These are phyloP conservation scores for Ampelomyces quisqualis DNA, from an alignment of 2,329 filamentous ascomycete genomes.

Conservation along the genomic window DNA sequence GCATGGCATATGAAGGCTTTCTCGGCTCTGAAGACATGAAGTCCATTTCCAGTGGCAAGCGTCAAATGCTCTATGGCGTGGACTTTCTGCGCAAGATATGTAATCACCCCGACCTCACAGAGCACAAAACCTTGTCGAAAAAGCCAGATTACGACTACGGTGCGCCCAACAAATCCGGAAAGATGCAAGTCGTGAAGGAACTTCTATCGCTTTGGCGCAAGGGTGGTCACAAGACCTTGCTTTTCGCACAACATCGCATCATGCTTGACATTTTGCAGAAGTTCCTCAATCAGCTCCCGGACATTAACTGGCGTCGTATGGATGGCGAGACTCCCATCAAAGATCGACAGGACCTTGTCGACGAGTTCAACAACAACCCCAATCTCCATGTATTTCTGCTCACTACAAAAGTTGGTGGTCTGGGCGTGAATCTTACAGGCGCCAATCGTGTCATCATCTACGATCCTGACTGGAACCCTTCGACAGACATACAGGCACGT, in stretches of 20 bases:
- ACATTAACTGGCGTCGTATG: conserved; percentile 82
- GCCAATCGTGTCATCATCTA: conserved; percentile 97
- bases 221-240: conserved; percentile 87
- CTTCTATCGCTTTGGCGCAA: conserved; percentile 86
- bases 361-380: conserved; percentile 83
- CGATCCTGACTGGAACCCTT: conserved; percentile 98
- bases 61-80: conserved; percentile 84
- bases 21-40: conserved; percentile 80
- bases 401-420: conserved; percentile 90
- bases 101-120: conserved; percentile 89
- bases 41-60: conserved; percentile 72
- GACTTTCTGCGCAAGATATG: conserved; percentile 94
- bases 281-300: conserved; percentile 67
- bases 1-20: conserved; percentile 77
- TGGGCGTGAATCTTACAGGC: conserved; percentile 92
- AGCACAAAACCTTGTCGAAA: conserved; percentile 61
- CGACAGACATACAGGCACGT: conserved; percentile 90
- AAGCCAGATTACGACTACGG: conserved; percentile 76
- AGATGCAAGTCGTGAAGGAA: conserved; percentile 92
- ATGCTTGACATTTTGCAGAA: conserved; percentile 94
- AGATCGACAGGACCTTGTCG: conserved; percentile 83
- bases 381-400: conserved; percentile 84
- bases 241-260: conserved; percentile 90
- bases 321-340: conserved; percentile 90
- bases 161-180: conserved; percentile 76